Evolutionary conservation across 371 early-diverging fungal species (phyloP), one percentile per base, ranked within the genome.

Genomic region (Mucor plumbeus): DNA sequence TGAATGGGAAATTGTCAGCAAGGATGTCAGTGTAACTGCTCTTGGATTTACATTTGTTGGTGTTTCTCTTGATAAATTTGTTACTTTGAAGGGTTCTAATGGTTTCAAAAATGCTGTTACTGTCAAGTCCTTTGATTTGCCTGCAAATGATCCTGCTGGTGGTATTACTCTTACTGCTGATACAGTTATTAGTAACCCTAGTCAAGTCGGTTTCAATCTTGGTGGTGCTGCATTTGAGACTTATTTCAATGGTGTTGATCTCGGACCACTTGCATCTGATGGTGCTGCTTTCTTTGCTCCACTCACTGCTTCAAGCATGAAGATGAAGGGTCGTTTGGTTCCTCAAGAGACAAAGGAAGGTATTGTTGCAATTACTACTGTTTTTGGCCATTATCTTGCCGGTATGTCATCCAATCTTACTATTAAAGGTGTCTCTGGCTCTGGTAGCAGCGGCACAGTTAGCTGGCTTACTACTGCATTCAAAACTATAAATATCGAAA

Each of bases 381-480:
- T 88, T 38, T 85, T 88, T 73, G 79, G 78, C 33, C 72, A 82
- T 65, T 85, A 79, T 33, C 67, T 88, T 59, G 68, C 65, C 35
- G 86, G 80, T 44, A 74, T 80, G 11, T 64, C 74, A 8, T 74
- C 79, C 19, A 61, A 60, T 55, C 48, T 86, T 58, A 76, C 74
- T 19, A 82, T 86, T 55, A 67, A 76, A 63, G 87, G 87, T 65
- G 69, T 76, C 26, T 83, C 79, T 58, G 86, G 77, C 15, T 79
- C 81, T 41, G 85, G 85, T 48, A 72, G 78, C 2, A 74, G 72
- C 43, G 86, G 87, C 6, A 79, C 80, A 50, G 85, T 85, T 57
- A 69, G 78, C 26, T 88, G 88, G 87, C 72, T 88, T 39, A 80
- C 76, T 33, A 57, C 76, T 64, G 88, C 84, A 47, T 85, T 88